Evolutionary conservation across 2,329 filamentous ascomycete species (phyloP), one percentile per base, ranked within the genome.

Genomic region (Pseudocercospora fuligena): DNA sequence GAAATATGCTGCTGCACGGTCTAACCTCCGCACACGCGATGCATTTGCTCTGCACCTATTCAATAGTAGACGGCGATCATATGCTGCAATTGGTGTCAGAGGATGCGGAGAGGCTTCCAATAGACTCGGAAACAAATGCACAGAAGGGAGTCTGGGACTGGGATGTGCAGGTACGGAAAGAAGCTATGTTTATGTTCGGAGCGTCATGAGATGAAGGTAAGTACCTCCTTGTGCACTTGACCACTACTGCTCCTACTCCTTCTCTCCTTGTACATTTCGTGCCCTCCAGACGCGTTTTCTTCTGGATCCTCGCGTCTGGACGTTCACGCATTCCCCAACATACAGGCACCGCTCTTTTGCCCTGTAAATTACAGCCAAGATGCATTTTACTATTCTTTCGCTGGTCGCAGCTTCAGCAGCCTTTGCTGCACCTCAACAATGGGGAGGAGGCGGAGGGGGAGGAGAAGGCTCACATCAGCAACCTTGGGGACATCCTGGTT

Each of bases 401-500:
- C 31, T 58, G n/a, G 56, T 16, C 5, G 56, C 56, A 58, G 56
- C 31, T 27, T 36, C 56, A 19, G 56, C 29, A 11, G 56, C 19
- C n/a, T 43, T 58, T 11, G 56, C 56, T 21, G 29, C 31, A 16
- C 56, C 56, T 58, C 56, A 58, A 58, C 56, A 58, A 12, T 16
- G 25, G 29, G 31, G 23, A 56, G 51, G 33, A 14, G 33, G 33
- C 33, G 56, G 12, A 5, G 51, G 25, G 5, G 56, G 5, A 21
- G 51, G 51, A 16, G 23, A 8, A 56, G 27, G 16, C 7, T 43
- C 40, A 43, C 40, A 31, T 56, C 23, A 31, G 23, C 25, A 58
- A 21, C 59, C 59, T 49, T 61, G 47, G 56, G 40, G 51, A 21
- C 57, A 65, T 54, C 61, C 61, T 11, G 40, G 31, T 29, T 63